Conservation (phyloP, 352 stramenopile genomes). For the Phytophthora hibernalis region DNA sequence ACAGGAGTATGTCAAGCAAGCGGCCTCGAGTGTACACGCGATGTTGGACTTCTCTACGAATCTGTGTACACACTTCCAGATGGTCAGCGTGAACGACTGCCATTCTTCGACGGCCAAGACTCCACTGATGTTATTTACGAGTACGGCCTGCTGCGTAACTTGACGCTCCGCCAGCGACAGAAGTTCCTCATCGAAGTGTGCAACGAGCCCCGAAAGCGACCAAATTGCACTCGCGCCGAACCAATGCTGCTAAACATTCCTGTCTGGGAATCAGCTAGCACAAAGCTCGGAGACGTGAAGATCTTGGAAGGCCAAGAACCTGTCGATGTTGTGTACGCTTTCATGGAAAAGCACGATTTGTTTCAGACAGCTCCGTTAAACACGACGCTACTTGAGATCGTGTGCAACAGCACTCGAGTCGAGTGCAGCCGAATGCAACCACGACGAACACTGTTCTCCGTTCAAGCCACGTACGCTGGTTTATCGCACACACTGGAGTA, state of each 20-base stretch:
- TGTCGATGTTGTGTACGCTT: slow-evolving; percentile 83
- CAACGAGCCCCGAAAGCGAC: slow-evolving; percentile 61
- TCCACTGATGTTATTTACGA: slow-evolving; percentile 81
- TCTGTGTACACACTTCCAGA: slow-evolving; percentile 64
- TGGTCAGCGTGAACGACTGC: slow-evolving; percentile 55
- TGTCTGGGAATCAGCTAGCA: slow-evolving; percentile 73
- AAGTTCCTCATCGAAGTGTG: slow-evolving; percentile 75
- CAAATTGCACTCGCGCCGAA: slow-evolving; percentile 83
- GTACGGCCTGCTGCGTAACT: slow-evolving; percentile 74
- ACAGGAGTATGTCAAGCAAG: slow-evolving; percentile 60
- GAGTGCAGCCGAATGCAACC: slow-evolving; percentile 58
- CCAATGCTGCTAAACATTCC: slow-evolving; percentile 78
- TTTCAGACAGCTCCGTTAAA: slow-evolving; percentile 86
- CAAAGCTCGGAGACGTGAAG: slow-evolving; percentile 76
- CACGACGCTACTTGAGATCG: slow-evolving; percentile 66
- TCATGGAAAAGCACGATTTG: slow-evolving; percentile 87
- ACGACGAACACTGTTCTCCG: slow-evolving; percentile 78
- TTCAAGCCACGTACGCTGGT: slow-evolving; percentile 79
- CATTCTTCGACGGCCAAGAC: slow-evolving; percentile 79
- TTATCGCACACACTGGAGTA: slow-evolving; percentile 78
- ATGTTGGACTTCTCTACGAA: slow-evolving; percentile 69
- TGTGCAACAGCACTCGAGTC: slow-evolving; percentile 80
- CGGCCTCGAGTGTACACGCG: slow-evolving; percentile 58
- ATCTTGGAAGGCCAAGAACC: slow-evolving; percentile 84
- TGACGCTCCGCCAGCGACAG: slow-evolving; percentile 72